phyloP scores from a whole-genome alignment of 768 basidiomycete genomes.

The Pleurotus platypus region DNA sequence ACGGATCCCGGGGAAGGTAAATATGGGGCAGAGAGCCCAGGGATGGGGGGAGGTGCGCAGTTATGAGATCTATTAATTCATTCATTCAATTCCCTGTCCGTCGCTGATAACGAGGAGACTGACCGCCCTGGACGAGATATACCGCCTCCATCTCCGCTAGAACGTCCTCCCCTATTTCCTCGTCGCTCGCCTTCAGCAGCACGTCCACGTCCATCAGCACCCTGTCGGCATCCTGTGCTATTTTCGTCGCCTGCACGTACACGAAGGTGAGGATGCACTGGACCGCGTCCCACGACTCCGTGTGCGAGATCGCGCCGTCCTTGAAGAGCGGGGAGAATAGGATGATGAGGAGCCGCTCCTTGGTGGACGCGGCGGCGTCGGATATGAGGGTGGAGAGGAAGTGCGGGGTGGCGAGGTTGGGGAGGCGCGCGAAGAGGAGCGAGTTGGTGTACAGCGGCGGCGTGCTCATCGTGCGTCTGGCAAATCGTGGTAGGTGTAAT shows the following conservation, averaged over 20 bases:
- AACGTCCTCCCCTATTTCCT: constrained; percentile 37
- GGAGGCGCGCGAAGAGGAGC: constrained; percentile 54
- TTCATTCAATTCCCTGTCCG: no score
- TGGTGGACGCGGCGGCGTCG: constrained; percentile 43
- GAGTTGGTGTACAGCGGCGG: constrained; percentile 17
- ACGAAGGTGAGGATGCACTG: constrained; percentile 78
- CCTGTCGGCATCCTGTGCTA: constrained; percentile 63
- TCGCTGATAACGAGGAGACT: constrained; percentile 10
- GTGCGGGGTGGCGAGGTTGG: constrained; percentile 45
- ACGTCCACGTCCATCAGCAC: constrained; percentile 79
- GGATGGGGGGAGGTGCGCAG: constrained; percentile 37
- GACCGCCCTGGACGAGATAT: constrained; percentile 48
- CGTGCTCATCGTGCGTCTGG: constrained; percentile 4
- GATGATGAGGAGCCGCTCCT: constrained; percentile 53
- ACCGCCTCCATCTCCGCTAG: constrained; percentile 42
- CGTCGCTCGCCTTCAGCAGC: constrained; percentile 56
- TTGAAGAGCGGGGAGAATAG: constrained; percentile 65
- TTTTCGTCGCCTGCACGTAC: constrained; percentile 82
- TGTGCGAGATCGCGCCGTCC: constrained; percentile 34
- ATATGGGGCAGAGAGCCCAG: constrained; percentile 35
- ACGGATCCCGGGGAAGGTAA: constrained; percentile 27
- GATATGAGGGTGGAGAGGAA: constrained; percentile 55
- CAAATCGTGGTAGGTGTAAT: not conserved
- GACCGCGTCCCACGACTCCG: constrained; percentile 57
- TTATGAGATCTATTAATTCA: constrained; percentile 30